These are phyloP conservation scores for Arthroderma uncinatum DNA, from an alignment of 2,329 filamentous ascomycete genomes.

Conservation along the genomic window DNA sequence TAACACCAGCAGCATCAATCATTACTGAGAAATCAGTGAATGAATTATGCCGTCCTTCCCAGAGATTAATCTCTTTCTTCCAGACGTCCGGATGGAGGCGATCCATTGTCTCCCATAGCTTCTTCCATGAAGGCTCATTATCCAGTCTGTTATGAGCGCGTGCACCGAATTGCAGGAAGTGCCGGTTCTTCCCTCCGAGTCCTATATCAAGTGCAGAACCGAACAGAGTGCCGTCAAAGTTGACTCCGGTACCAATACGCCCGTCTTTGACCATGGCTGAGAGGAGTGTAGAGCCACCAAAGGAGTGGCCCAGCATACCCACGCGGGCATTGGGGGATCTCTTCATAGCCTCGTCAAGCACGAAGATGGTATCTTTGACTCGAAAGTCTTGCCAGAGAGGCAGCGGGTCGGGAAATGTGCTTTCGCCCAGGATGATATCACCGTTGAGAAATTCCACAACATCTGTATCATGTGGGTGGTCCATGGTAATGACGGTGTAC, in stretches of 20 bases:
- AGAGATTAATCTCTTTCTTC: conserved; percentile 13
- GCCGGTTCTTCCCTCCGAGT: conserved; percentile 10
- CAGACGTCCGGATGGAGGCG: conserved; percentile 9
- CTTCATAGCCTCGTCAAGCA: not conserved
- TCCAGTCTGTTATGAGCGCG: conserved; percentile 10
- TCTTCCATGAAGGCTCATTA: conserved; percentile 14
- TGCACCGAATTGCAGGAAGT: conserved; percentile 14
- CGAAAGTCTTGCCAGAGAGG: not conserved
- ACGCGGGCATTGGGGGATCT: not conserved
- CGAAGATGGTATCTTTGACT: not conserved
- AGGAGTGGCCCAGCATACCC: conserved; percentile 27
- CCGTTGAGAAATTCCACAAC: conserved; percentile 19
- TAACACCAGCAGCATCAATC: conserved; percentile 8
- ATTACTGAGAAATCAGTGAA: conserved; percentile 17
- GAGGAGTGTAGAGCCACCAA: conserved; percentile 26
- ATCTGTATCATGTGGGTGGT: conserved; percentile 17
- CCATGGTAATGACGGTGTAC: conserved; percentile 13
- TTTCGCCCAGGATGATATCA: not conserved
- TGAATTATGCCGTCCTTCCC: conserved; percentile 11
- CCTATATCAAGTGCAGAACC: conserved; percentile 9
- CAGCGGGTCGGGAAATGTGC: not conserved
- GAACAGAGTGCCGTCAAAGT: conserved; percentile 27
- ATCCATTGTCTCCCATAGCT: conserved; percentile 11
- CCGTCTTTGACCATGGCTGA: conserved; percentile 16
- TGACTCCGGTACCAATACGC: conserved; percentile 21